Percentiles rank a stretch among this genome's conserved stretches.
Evolutionary conservation across 768 basidiomycete genomes (phyloP).

Genomic region (Lepiota brunneoincarnata): DNA sequence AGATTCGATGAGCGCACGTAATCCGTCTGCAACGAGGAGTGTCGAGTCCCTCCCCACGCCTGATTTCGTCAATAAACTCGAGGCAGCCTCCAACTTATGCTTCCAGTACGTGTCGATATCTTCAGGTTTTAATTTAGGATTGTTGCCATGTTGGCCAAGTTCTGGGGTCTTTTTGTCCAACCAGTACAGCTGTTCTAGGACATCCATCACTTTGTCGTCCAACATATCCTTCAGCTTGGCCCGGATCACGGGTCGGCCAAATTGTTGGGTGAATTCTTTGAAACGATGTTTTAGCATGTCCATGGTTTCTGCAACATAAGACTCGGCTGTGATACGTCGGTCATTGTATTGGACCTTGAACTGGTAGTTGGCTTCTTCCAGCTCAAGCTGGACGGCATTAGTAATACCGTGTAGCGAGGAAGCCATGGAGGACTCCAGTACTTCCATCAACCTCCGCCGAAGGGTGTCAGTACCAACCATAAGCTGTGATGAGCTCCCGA

Average conservation of each 20-base stretch:
- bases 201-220: constrained; percentile 96
- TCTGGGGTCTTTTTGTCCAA: constrained; percentile 82
- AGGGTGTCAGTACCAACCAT: constrained; percentile 94
- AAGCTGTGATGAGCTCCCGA: constrained; percentile 57
- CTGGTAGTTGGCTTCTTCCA: constrained; percentile 96
- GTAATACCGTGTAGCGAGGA: constrained; percentile 93
- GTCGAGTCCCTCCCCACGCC: constrained; percentile 96
- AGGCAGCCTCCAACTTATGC: constrained; percentile 94
- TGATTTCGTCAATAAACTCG: constrained; percentile 90
- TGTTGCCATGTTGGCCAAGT: constrained; percentile 64
- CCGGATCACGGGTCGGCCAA: constrained; percentile 87
- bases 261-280: constrained; percentile 80
- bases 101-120: constrained; percentile 91
- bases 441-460: constrained; percentile 90
- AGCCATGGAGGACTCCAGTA: constrained; percentile 96
- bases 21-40: constrained; percentile 88
- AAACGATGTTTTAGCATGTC: constrained; percentile 89
- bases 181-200: constrained; percentile 97
- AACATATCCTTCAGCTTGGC: constrained; percentile 88
- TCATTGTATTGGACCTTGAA: constrained; percentile 99
- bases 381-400: constrained; percentile 94
- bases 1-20: constrained; percentile 85
- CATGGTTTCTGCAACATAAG: constrained; percentile 96
- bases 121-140: constrained; percentile 66
- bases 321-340: constrained; percentile 89